These are phyloP conservation scores for Monosporascus sp. DNA, from an alignment of 2,329 filamentous ascomycete genomes.

Conservation along the genomic window DNA sequence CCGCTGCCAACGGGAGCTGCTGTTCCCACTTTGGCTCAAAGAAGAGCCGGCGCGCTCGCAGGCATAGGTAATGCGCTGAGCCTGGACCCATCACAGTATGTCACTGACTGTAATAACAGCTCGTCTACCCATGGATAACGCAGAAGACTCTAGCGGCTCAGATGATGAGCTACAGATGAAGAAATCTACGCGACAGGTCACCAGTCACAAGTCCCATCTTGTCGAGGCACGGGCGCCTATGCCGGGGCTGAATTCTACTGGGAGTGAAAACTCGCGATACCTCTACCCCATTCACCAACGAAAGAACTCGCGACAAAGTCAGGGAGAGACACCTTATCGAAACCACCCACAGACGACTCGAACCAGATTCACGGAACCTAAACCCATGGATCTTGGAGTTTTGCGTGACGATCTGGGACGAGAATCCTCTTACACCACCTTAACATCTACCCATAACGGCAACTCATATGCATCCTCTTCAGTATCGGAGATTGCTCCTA, in stretches of 20 bases:
- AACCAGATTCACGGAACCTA: constrained; percentile 20
- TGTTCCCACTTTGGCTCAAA: constrained; percentile 10
- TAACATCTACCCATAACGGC: constrained; percentile 5
- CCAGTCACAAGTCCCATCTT: constrained; percentile 8
- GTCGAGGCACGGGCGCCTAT: constrained; percentile 7
- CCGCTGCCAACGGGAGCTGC: constrained; percentile 6
- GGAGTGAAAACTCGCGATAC: constrained; percentile 15
- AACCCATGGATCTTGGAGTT: constrained; percentile 13
- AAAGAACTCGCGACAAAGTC: constrained; percentile 7
- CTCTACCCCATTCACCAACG: constrained; percentile 16
- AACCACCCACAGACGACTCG: constrained; percentile 20
- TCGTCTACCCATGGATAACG: constrained; percentile 6
- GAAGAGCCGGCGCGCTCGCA: constrained; percentile 10
- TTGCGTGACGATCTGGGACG: constrained; percentile 8
- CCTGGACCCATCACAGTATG: constrained; percentile 3
- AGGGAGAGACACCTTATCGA: constrained; percentile 11
- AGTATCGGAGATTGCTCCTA: constrained; percentile 19
- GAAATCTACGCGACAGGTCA: constrained; percentile 3
- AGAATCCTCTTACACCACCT: constrained; percentile 7
- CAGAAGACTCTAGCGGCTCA: constrained; percentile 12
- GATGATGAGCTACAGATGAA: constrained; percentile 18
- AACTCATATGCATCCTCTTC: constrained; percentile 19
- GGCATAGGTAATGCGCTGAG: constrained; percentile 13
- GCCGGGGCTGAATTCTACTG: constrained; percentile 12
- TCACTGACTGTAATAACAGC: constrained; percentile 8